These are phyloP conservation scores for Ceratobasidium sp. DNA, from an alignment of 1,284 basidiomycete genomes.

Conservation along the genomic window DNA sequence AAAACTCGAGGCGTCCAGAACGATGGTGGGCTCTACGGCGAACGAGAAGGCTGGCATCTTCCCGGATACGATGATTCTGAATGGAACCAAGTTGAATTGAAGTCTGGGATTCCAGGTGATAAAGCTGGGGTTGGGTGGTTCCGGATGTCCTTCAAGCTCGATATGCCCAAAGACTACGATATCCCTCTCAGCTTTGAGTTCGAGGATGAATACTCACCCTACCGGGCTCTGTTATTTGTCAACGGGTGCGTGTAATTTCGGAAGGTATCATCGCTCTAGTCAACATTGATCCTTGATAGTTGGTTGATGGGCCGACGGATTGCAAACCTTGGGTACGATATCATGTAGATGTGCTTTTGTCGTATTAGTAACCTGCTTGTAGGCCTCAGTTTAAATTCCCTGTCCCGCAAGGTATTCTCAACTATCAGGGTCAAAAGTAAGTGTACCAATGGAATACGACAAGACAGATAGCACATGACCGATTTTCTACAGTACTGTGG, in stretches of 20 bases:
- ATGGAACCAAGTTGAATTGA: constrained; percentile 64
- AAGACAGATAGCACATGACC: neutral
- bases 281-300: neutral
- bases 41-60: constrained; percentile 82
- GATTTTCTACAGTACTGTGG: constrained; percentile 62
- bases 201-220: constrained; percentile 59
- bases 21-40: constrained; percentile 80
- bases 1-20: constrained; percentile 73
- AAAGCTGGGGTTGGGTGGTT: constrained; percentile 79
- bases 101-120: constrained; percentile 62
- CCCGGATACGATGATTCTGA: constrained; percentile 70
- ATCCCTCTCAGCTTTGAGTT: constrained; percentile 74
- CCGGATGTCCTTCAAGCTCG: constrained; percentile 70
- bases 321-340: constrained; percentile 68
- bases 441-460: constrained; percentile 45
- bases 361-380: constrained; percentile 12
- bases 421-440: constrained; percentile 74
- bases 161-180: constrained; percentile 66
- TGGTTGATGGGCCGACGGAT: constrained; percentile 85
- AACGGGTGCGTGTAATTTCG: constrained; percentile 59
- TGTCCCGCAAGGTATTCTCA: constrained; percentile 75
- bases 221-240: constrained; percentile 74
- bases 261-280: neutral
- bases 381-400: constrained; percentile 80
- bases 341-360: neutral